These are phyloP conservation scores for Durusdinium trenchii DNA, from an alignment of 73 alveolate genomes.

Conservation along the genomic window DNA sequence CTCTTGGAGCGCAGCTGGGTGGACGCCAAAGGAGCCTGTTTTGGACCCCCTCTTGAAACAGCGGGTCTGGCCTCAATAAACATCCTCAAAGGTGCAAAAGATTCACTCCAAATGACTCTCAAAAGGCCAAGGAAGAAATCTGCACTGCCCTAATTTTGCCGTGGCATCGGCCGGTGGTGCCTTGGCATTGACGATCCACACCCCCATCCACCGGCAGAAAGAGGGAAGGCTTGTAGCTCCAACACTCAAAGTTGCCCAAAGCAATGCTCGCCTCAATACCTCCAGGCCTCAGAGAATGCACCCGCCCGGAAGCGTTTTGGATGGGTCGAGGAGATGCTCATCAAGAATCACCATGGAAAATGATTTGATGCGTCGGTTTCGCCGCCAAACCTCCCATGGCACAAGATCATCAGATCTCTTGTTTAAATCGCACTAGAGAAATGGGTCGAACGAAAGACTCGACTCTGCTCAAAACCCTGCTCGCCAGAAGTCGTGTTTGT, in stretches of 20 bases:
- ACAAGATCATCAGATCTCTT: no score
- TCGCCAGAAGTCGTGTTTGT: no score
- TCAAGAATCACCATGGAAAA: no score
- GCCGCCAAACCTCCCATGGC: no score
- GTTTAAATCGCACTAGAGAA: no score
- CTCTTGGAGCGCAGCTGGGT: no score
- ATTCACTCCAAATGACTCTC: neutral
- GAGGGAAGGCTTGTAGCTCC: constrained; percentile 57
- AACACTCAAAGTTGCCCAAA: constrained; percentile 30
- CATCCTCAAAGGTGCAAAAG: neutral
- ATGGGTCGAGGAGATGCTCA: no score
- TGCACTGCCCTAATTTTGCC: neutral
- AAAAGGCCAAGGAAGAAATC: neutral
- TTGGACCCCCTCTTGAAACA: no score
- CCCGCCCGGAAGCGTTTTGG: neutral
- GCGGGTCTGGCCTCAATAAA: neutral
- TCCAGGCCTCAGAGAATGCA: neutral
- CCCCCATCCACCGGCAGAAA: constrained; percentile 34
- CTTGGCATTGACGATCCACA: constrained; percentile 23
- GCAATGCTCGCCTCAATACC: constrained; percentile 59
- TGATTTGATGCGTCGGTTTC: no score
- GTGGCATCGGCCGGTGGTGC: neutral
- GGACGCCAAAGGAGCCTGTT: no score
- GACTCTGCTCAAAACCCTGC: no score
- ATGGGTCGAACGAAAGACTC: no score